These are phyloP conservation scores for Syncephalis plumigaleata DNA, from an alignment of 371 early-diverging fungal genomes.

Conservation along the genomic window DNA sequence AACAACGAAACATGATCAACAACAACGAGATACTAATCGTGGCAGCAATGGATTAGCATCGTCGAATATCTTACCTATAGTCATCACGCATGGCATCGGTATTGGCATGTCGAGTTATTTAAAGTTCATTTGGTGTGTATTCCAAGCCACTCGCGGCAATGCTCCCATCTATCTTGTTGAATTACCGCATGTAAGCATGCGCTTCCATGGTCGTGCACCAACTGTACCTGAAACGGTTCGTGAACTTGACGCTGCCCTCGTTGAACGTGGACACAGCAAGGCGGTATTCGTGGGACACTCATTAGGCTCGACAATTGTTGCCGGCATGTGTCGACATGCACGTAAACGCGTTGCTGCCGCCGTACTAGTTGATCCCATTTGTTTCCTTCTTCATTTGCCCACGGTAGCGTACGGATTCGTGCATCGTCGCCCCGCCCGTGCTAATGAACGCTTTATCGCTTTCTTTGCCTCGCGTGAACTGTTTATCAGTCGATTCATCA, in stretches of 20 bases:
- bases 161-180: conserved; percentile 48
- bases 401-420: conserved; percentile 50
- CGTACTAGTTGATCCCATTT: conserved; percentile 44
- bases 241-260: conserved; percentile 41
- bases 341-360: conserved; percentile 22
- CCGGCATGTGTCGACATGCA: conserved; percentile 26
- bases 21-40: too few species aligned
- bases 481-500: conserved; percentile 41
- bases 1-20: conserved; percentile 17
- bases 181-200: conserved; percentile 48
- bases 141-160: conserved; percentile 10
- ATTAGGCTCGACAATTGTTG: conserved; percentile 36
- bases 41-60: too few species aligned
- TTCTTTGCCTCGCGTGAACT: conserved; percentile 50
- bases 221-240: conserved; percentile 36
- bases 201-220: conserved; percentile 35
- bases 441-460: conserved; percentile 38
- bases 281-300: conserved; percentile 54
- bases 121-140: conserved; percentile 22
- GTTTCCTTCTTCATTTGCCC: conserved; percentile 44
- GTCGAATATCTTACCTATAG: conserved; percentile 41
- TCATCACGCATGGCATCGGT: conserved; percentile 58
- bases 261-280: conserved; percentile 23
- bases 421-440: conserved; percentile 34
- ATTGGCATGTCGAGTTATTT: conserved; percentile 39